Evolutionary conservation across 768 basidiomycete species (phyloP).

Genomic region (Phallus indusiatus): DNA sequence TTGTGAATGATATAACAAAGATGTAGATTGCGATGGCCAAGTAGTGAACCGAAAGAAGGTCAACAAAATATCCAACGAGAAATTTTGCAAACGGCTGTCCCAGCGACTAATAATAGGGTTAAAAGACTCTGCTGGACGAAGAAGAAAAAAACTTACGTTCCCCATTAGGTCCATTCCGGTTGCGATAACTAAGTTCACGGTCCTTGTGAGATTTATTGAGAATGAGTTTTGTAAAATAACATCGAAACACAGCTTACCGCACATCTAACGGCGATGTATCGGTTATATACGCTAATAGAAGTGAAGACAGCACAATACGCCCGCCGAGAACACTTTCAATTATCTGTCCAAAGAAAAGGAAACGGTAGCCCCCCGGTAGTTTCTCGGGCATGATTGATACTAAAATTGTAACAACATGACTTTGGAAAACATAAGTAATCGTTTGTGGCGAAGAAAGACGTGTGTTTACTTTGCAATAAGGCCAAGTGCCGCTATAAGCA

Average conservation of each 20-base stretch:
- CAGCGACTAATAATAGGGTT: slow-evolving; percentile 29
- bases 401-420: slow-evolving; percentile 57
- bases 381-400: slow-evolving; percentile 47
- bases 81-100: slow-evolving; percentile 68
- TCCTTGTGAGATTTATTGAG: background rate
- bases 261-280: slow-evolving; percentile 49
- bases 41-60: slow-evolving; percentile 63
- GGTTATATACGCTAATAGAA: slow-evolving; percentile 54
- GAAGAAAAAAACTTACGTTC: background rate
- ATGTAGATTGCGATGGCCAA: slow-evolving; percentile 41
- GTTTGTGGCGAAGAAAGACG: slow-evolving; percentile 1
- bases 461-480: slow-evolving; percentile 34
- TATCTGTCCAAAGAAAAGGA: slow-evolving; percentile 54
- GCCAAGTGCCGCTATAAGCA: slow-evolving; percentile 55
- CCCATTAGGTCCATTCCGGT: background rate
- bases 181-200: background rate
- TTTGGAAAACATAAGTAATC: slow-evolving; percentile 9
- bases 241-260: slow-evolving; percentile 31
- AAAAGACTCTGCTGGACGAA: background rate
- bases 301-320: slow-evolving; percentile 32
- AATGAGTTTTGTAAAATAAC: background rate
- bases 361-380: slow-evolving; percentile 78
- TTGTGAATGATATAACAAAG: slow-evolving; percentile 38
- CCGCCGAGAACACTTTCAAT: slow-evolving; percentile 64
- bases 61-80: slow-evolving; percentile 47